Evolutionary conservation across 208 protist species (phyloP).

Genomic region (Acanthamoeba royreba): DNA sequence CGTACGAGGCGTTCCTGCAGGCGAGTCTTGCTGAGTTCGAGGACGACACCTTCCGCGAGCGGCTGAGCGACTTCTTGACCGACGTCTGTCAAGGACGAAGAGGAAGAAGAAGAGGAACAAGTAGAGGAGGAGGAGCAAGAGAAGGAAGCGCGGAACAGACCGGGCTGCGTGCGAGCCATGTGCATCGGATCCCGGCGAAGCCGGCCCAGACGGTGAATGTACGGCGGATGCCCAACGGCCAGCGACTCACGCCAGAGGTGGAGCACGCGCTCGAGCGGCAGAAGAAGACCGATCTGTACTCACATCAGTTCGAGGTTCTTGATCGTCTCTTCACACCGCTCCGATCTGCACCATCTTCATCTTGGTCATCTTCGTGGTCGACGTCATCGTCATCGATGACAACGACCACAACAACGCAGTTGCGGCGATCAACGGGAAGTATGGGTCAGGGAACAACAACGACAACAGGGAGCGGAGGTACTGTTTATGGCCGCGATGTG

Average conservation of each 20-base stretch:
- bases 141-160: background rate
- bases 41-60: background rate
- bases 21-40: background rate
- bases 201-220: background rate
- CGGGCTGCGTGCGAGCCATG: background rate
- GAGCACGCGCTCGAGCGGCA: background rate
- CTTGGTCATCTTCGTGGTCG: too few relatives aligned
- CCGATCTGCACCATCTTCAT: too few relatives aligned
- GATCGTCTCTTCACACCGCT: background rate
- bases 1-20: background rate
- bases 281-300: background rate
- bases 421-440: background rate
- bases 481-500: background rate
- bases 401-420: background rate
- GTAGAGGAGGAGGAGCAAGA: background rate
- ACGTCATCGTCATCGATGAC: background rate
- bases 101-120: background rate
- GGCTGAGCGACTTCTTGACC: background rate
- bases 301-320: background rate
- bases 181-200: background rate
- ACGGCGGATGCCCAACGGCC: background rate
- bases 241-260: background rate
- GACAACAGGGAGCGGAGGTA: too few relatives aligned
- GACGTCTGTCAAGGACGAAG: background rate
- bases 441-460: too few relatives aligned